These are phyloP conservation scores for Populus hybrid DNA, from an alignment of 441 rosid species.

Conservation along the genomic window DNA sequence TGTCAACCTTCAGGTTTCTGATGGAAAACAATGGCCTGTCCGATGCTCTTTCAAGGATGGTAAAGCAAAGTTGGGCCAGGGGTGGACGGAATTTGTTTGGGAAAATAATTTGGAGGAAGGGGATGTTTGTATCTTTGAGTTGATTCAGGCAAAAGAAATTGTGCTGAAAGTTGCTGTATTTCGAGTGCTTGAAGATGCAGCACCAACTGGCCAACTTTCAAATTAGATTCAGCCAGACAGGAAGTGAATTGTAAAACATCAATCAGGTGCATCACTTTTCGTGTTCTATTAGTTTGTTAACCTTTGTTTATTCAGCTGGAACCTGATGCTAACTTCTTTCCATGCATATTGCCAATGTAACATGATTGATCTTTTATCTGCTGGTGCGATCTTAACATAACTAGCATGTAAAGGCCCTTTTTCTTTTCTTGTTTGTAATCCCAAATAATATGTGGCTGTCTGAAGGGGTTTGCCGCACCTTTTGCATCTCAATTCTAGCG, in stretches of 20 bases:
- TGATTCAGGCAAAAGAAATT: constrained; percentile 27
- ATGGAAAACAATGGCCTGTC: constrained; percentile 37
- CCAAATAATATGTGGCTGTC: background rate
- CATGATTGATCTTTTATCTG: background rate
- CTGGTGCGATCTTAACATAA: background rate
- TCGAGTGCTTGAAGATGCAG: constrained; percentile 28
- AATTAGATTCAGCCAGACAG: background rate
- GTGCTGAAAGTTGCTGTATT: constrained; percentile 44
- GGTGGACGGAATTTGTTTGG: constrained; percentile 44
- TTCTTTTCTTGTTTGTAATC: background rate
- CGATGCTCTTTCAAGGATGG: constrained; percentile 18
- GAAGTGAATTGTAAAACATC: background rate
- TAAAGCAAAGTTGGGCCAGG: constrained; percentile 24
- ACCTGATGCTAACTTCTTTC: background rate
- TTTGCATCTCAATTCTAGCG: background rate
- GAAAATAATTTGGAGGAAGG: constrained; percentile 45
- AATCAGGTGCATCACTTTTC: background rate
- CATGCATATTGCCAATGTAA: background rate
- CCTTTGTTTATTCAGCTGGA: background rate
- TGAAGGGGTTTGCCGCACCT: background rate
- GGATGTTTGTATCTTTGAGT: constrained; percentile 49
- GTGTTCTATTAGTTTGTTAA: background rate
- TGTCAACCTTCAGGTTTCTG: constrained; percentile 31
- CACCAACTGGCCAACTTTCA: background rate
- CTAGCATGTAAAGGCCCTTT: background rate